phyloP scores from a whole-genome alignment of 768 basidiomycete genomes.

The Termitomyces sp. region DNA sequence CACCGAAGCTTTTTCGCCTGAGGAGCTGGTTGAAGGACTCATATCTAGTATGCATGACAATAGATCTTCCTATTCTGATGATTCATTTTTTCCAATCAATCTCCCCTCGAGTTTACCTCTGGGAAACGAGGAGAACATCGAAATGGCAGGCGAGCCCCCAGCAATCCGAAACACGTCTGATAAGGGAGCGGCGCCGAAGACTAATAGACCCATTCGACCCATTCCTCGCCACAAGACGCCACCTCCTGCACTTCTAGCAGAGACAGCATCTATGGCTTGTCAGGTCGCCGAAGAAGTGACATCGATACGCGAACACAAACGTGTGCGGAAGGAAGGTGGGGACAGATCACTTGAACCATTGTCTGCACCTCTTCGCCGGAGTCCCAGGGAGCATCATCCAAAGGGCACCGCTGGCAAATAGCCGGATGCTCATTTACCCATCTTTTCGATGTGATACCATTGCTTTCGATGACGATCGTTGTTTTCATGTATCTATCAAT shows the following conservation, averaged over 20 bases:
- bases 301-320: neutral
- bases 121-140: neutral
- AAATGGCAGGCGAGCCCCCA: neutral
- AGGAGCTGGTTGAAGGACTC: slow-evolving; percentile 1
- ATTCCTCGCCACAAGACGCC: neutral
- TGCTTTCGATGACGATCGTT: neutral
- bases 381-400: neutral
- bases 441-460: neutral
- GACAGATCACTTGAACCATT: neutral
- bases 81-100: neutral
- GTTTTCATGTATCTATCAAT: neutral
- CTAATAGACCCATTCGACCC: neutral
- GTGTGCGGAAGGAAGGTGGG: neutral
- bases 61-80: neutral
- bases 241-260: neutral
- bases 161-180: neutral
- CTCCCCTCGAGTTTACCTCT: neutral
- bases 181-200: too few species aligned
- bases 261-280: neutral
- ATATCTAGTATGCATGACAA: slow-evolving; percentile 1
- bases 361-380: neutral
- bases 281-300: neutral
- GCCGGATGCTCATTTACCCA: too few species aligned
- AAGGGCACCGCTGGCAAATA: neutral
- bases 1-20: neutral